Evolutionary conservation across 2,329 filamentous ascomycete genomes (phyloP), one percentile per base, ranked within the genome.

Genomic region (Clathrospora elynae): DNA sequence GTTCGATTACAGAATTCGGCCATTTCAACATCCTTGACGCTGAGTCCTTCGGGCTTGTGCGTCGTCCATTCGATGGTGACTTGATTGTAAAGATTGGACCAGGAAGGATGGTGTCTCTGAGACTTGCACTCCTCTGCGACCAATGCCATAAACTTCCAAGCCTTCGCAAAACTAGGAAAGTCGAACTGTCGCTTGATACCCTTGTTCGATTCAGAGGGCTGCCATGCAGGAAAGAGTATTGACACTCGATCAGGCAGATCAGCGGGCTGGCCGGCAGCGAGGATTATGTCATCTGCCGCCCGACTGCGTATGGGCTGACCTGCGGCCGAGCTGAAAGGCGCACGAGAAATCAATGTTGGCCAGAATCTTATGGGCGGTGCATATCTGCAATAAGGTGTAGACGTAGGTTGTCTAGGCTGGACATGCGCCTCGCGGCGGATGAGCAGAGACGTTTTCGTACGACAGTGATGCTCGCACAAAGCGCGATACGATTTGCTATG

Each of bases 41-140:
- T 68, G 13, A 70, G 51, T 1, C 67, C 67, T 22, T 60, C 46
- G 2, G 67, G 64, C n/a, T 43, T 51, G 23, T 70, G 66, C n/a
- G 67, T 70, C 5, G 64, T 68, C 66, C 67, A 70, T 34, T 66
- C 64, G 6, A 70, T 37, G 3, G 52, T 62, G 6, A 68, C 65
- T 29, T 53, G 30, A 22, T 66, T 68, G 43, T 68, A 68, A 16
- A 63, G 25, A 39, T 70, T 70, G 18, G 57, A 56, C 65, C 65
- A 70, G 3, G 55, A 56, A 2, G 66, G 66, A 41, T 70, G 66
- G 25, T 70, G 66, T 11, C 53, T 53, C 35, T 63, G 58, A 18
- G 34, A 42, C 35, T 68, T 68, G 44, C 62, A 67, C 35, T 70
- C 57, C 3, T 64, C 64, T 6, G 66, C 66, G 8, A 70, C 56